These are phyloP conservation scores for Naganishia albida DNA, from an alignment of 1,284 basidiomycete species.

Conservation along the genomic window DNA sequence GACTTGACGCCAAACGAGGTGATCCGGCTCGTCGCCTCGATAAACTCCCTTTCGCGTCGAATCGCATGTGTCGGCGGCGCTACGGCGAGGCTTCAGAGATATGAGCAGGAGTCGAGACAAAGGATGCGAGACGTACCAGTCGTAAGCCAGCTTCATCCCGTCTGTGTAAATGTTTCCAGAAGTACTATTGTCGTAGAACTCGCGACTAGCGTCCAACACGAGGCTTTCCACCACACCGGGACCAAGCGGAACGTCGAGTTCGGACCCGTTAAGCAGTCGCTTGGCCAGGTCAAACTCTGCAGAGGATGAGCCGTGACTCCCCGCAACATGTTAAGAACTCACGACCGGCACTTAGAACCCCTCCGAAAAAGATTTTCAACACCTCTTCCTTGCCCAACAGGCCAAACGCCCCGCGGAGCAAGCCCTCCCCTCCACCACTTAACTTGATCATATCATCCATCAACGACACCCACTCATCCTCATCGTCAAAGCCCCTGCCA, in stretches of 20 bases:
- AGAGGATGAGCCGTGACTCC: not conserved
- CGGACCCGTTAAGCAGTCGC: conserved; percentile 62
- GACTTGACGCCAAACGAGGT: conserved; percentile 78
- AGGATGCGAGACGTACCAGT: conserved; percentile 66
- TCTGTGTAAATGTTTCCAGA: conserved; percentile 87
- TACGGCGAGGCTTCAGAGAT: conserved; percentile 66
- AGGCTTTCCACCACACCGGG: conserved; percentile 67
- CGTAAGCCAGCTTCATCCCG: conserved; percentile 92
- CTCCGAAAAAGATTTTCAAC: conserved; percentile 74
- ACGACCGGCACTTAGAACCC: conserved; percentile 81
- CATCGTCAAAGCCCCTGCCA: conserved; percentile 54
- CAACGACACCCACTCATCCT: conserved; percentile 76
- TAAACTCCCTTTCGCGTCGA: conserved; percentile 77
- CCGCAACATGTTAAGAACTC: conserved; percentile 54
- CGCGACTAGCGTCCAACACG: conserved; percentile 74
- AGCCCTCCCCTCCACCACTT: conserved; percentile 62
- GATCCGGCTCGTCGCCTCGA: conserved; percentile 87
- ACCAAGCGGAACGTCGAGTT: conserved; percentile 61
- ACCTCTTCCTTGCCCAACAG: conserved; percentile 70
- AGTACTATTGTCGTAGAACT: conserved; percentile 89
- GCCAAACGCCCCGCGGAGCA: conserved; percentile 72
- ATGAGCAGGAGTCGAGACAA: not conserved
- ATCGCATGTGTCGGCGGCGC: conserved; percentile 66
- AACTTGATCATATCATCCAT: conserved; percentile 86
- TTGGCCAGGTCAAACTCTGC: conserved; percentile 78